Conservation (phyloP, 331 rosid genomes). For the Quercus tomentella region DNA sequence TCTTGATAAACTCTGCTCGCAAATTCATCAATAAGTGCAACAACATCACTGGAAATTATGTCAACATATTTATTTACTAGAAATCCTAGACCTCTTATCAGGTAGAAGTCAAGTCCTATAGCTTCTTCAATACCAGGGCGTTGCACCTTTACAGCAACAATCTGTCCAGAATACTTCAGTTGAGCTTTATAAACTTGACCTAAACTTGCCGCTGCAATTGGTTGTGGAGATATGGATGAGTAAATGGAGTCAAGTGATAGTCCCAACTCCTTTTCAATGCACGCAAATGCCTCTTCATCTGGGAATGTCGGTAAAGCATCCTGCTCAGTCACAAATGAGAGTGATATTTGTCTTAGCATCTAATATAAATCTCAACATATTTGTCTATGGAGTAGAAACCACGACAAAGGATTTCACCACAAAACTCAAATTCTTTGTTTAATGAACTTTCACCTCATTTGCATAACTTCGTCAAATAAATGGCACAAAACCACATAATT, state of each 20-base stretch:
- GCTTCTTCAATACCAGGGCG: conserved; percentile 93
- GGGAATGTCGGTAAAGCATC: conserved; percentile 91
- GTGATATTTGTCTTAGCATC: conserved; percentile 18
- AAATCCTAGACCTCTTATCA: conserved; percentile 70
- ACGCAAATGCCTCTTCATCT: conserved; percentile 72
- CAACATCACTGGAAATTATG: conserved; percentile 71
- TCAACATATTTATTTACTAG: conserved; percentile 78
- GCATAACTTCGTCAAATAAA: background rate
- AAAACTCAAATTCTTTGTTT: background rate
- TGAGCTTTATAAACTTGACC: conserved; percentile 94
- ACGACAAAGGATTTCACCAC: background rate
- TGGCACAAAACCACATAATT: background rate
- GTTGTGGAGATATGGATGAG: conserved; percentile 65
- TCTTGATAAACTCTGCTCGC: conserved; percentile 91
- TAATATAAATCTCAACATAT: conserved; percentile 2
- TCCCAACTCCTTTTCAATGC: conserved; percentile 84
- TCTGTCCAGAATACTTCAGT: conserved; percentile 58
- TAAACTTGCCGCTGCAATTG: conserved; percentile 96
- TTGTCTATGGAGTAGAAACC: background rate
- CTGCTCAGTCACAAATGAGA: conserved; percentile 43
- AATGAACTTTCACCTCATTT: background rate
- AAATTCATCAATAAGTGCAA: conserved; percentile 87
- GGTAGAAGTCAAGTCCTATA: conserved; percentile 88
- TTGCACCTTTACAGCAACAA: conserved; percentile 92
- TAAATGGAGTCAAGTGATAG: conserved; percentile 65